These are phyloP conservation scores for Colletotrichum sp. DNA, from an alignment of 2,329 filamentous ascomycete genomes.

Conservation along the genomic window DNA sequence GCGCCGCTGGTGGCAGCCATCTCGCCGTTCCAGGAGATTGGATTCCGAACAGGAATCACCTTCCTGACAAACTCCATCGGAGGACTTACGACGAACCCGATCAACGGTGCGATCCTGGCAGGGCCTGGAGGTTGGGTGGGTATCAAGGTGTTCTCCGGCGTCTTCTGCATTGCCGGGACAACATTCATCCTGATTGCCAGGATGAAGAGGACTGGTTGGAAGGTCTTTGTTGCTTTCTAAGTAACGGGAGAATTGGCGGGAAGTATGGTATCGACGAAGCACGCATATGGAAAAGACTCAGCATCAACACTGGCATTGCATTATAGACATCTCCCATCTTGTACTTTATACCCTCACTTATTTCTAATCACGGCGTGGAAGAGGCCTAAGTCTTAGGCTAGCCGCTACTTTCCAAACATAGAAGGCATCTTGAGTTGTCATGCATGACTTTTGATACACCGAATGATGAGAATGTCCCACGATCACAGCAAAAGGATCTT, in stretches of 20 bases:
- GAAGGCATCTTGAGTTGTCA: neutral
- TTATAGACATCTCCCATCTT: neutral
- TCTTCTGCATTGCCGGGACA: conserved; percentile 35
- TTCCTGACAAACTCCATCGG: conserved; percentile 62
- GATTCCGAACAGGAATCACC: conserved; percentile 47
- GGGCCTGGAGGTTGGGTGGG: conserved; percentile 33
- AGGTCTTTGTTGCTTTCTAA: conserved; percentile 29
- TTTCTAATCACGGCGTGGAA: neutral
- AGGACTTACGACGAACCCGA: conserved; percentile 62
- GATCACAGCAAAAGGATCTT: accelerated
- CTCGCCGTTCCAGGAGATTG: conserved; percentile 58
- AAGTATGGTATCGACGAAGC: neutral
- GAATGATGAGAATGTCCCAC: neutral
- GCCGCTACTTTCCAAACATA: neutral
- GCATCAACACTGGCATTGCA: neutral
- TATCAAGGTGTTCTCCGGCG: conserved; percentile 41
- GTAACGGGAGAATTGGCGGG: neutral
- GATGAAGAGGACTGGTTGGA: conserved; percentile 29
- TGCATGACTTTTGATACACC: neutral
- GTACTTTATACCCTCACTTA: neutral
- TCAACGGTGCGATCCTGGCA: conserved; percentile 52
- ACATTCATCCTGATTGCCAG: conserved; percentile 28
- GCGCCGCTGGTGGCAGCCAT: conserved; percentile 53
- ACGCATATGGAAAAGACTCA: neutral
- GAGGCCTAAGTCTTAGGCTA: neutral